These are phyloP conservation scores for Laguncularia racemosa DNA, from an alignment of 345 rosid genomes.

Conservation along the genomic window DNA sequence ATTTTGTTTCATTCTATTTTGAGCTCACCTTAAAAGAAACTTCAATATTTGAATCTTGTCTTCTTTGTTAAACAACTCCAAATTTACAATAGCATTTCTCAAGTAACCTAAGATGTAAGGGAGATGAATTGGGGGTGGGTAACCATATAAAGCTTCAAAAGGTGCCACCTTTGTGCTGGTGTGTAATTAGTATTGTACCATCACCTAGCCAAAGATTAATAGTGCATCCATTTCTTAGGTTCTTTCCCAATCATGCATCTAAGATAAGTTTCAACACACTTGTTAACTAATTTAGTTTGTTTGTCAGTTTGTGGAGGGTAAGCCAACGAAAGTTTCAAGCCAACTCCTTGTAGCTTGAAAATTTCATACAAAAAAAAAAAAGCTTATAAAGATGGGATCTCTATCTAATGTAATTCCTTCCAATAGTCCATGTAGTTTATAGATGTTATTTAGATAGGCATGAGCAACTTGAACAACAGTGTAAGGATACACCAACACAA, in stretches of 20 bases:
- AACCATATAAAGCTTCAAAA: conserved; percentile 1
- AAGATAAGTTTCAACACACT: not conserved
- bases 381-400: not conserved
- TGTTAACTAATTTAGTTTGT: not conserved
- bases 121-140: not conserved
- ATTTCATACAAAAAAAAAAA: not conserved
- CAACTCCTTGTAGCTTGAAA: not conserved
- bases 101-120: not conserved
- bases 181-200: too few relatives aligned
- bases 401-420: not conserved
- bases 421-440: not conserved
- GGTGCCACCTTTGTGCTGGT: not conserved
- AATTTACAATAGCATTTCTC: not conserved
- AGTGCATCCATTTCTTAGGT: not conserved
- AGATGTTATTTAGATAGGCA: not conserved
- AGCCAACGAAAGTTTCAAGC: not conserved
- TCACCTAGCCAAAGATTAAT: too few relatives aligned
- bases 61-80: not conserved
- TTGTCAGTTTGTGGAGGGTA: not conserved
- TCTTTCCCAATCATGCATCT: not conserved
- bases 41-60: not conserved
- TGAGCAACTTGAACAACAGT: not conserved
- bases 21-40: not conserved
- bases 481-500: too few relatives aligned
- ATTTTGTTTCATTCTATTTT: conserved; percentile 2